Conservation (phyloP, 2,329 filamentous ascomycete genomes). For the Fusarium cicatricum region DNA sequence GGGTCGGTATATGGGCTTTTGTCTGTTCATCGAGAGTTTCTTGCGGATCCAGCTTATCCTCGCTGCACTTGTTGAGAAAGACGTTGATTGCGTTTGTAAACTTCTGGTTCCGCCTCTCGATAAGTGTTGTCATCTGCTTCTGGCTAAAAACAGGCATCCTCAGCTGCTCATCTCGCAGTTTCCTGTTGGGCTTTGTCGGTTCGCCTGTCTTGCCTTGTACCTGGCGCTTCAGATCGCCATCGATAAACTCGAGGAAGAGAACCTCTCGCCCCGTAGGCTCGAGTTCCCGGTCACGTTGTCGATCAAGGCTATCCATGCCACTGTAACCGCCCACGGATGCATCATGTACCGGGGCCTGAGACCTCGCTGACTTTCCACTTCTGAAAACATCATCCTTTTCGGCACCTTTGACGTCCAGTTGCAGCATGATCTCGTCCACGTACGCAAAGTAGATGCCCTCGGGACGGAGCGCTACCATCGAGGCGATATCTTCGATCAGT, state of each 20-base stretch:
- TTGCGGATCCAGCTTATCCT: conserved; percentile 72
- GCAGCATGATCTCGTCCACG: conserved; percentile 83
- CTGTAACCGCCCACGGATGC: conserved; percentile 65
- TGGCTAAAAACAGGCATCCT: conserved; percentile 94
- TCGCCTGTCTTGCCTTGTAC: conserved; percentile 76
- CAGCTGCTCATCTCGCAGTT: conserved; percentile 78
- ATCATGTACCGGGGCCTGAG: conserved; percentile 61
- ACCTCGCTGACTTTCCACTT: conserved; percentile 54
- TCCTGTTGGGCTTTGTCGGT: conserved; percentile 71
- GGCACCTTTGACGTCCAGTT: conserved; percentile 78
- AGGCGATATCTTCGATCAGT: conserved; percentile 79
- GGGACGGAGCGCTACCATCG: conserved; percentile 80
- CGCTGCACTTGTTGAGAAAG: conserved; percentile 79
- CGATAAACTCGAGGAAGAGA: conserved; percentile 89
- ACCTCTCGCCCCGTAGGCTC: conserved; percentile 66
- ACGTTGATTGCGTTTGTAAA: conserved; percentile 79
- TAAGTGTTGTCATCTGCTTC: conserved; percentile 87
- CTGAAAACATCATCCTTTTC: conserved; percentile 72
- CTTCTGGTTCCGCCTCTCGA: conserved; percentile 87
- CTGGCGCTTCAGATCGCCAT: conserved; percentile 87
- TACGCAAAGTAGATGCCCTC: conserved; percentile 83
- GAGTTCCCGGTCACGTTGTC: conserved; percentile 19
- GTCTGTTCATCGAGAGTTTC: conserved; percentile 67
- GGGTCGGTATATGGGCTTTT: conserved; percentile 68
- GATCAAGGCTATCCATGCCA: conserved; percentile 55